Evolutionary conservation across 352 stramenopile species (phyloP).

Genomic region (Pythium brassicae): DNA sequence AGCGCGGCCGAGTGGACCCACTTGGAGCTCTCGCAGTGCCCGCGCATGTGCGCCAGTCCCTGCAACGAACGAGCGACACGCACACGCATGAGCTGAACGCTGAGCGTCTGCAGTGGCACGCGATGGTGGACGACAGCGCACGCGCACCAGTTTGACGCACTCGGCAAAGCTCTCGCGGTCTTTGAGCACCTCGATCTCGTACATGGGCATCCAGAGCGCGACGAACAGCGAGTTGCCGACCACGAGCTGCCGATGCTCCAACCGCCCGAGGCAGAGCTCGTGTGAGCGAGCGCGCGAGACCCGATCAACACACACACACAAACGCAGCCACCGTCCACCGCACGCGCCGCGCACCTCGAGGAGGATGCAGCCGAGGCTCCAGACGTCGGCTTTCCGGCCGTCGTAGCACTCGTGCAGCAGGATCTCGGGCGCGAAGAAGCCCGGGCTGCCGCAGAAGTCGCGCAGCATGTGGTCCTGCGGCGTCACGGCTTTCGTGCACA

Average conservation of each 20-base stretch:
- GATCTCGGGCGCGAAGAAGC: slow-evolving; percentile 87
- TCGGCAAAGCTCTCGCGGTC: slow-evolving; percentile 47
- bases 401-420: slow-evolving; percentile 61
- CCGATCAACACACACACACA: too few relatives aligned
- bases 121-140: neutral
- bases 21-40: slow-evolving; percentile 28
- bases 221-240: slow-evolving; percentile 76
- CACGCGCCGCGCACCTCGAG: slow-evolving; percentile 41
- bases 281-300: neutral
- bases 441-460: slow-evolving; percentile 78
- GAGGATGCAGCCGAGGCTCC: slow-evolving; percentile 83
- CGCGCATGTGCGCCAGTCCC: slow-evolving; percentile 22
- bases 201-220: slow-evolving; percentile 83
- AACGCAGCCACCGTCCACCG: neutral
- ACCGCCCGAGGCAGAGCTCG: neutral
- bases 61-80: slow-evolving; percentile 7
- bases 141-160: slow-evolving; percentile 20
- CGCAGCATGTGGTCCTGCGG: slow-evolving; percentile 31
- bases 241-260: slow-evolving; percentile 41
- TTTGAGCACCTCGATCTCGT: slow-evolving; percentile 71
- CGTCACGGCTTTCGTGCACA: slow-evolving; percentile 49
- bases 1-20: slow-evolving; percentile 50
- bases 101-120: neutral
- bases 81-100: too few relatives aligned
- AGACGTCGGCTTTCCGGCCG: slow-evolving; percentile 75